Evolutionary conservation across 345 rosid genomes (phyloP).

Genomic region (Salix koriyanagi): DNA sequence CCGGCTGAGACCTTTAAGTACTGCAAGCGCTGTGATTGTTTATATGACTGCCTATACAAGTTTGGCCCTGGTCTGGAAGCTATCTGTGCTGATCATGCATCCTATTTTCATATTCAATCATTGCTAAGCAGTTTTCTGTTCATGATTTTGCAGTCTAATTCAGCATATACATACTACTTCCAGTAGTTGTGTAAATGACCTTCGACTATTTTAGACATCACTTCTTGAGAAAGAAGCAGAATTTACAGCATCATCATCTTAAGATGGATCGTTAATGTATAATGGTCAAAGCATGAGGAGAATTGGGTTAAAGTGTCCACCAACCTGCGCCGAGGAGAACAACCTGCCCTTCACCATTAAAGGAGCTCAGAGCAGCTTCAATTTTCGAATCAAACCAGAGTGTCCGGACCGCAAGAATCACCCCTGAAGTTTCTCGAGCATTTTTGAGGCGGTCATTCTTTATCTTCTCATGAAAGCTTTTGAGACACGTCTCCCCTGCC

Average conservation of each 20-base stretch:
- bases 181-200: background rate
- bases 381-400: slow-evolving; percentile 86
- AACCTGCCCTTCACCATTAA: slow-evolving; percentile 49
- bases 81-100: background rate
- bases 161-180: background rate
- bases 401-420: slow-evolving; percentile 77
- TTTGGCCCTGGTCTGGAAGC: background rate
- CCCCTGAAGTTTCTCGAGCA: slow-evolving; percentile 76
- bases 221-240: background rate
- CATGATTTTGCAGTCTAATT: background rate
- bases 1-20: background rate
- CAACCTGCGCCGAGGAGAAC: slow-evolving; percentile 96
- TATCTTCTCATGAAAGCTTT: slow-evolving; percentile 69
- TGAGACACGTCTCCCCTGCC: slow-evolving; percentile 76
- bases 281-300: slow-evolving; percentile 2
- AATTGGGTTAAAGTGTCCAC: slow-evolving; percentile 4
- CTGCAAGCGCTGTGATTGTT: no score
- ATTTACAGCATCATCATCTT: background rate
- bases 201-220: background rate
- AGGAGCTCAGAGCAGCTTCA: slow-evolving; percentile 67
- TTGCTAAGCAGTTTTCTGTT: background rate
- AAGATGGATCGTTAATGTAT: background rate
- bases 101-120: background rate
- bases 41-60: background rate
- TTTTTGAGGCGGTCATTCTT: slow-evolving; percentile 59